A percentile compares a stretch with the other conserved stretches of the same genome.
These are phyloP conservation scores for Aureobasidium vineae DNA, from an alignment of 2,329 filamentous ascomycete species.

Conservation along the genomic window DNA sequence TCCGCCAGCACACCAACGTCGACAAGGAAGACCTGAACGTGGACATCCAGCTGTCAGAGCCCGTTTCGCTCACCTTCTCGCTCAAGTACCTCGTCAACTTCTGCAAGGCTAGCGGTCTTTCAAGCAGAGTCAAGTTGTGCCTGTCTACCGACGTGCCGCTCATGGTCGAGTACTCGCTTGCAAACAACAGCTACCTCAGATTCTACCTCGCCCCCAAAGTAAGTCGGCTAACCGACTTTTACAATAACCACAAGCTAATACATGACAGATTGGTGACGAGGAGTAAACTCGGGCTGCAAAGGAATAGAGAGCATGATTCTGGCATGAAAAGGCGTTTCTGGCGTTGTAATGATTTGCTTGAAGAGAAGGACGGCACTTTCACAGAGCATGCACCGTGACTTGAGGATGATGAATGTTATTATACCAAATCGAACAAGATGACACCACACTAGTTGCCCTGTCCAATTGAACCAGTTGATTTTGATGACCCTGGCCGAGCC, in stretches of 20 bases:
- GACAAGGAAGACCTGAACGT: conserved; percentile 87
- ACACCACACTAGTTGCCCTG: background rate
- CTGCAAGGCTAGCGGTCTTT: conserved; percentile 92
- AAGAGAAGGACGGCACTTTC: background rate
- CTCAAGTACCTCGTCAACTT: conserved; percentile 99
- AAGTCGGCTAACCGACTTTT: conserved; percentile 36
- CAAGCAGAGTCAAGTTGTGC: conserved; percentile 80
- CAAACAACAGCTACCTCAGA: conserved; percentile 81
- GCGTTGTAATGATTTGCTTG: conserved; percentile 18
- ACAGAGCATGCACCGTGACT: background rate
- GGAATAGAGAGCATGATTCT: conserved; percentile 3
- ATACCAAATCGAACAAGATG: conserved; percentile 22
- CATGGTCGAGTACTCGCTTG: conserved; percentile 84
- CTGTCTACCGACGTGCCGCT: conserved; percentile 95
- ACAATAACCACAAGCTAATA: conserved; percentile 37
- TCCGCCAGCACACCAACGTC: conserved; percentile 82
- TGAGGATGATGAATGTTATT: conserved; percentile 2
- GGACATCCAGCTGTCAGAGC: conserved; percentile 85
- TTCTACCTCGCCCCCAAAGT: conserved; percentile 99
- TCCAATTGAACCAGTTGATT: background rate
- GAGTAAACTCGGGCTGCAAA: conserved; percentile 45
- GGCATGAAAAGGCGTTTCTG: conserved; percentile 26
- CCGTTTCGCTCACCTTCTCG: conserved; percentile 92
- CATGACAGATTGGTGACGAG: conserved; percentile 66
- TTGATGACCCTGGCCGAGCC: conserved; percentile 8